phyloP scores from a whole-genome alignment of 208 protist species.

The Strigomonas culicis region DNA sequence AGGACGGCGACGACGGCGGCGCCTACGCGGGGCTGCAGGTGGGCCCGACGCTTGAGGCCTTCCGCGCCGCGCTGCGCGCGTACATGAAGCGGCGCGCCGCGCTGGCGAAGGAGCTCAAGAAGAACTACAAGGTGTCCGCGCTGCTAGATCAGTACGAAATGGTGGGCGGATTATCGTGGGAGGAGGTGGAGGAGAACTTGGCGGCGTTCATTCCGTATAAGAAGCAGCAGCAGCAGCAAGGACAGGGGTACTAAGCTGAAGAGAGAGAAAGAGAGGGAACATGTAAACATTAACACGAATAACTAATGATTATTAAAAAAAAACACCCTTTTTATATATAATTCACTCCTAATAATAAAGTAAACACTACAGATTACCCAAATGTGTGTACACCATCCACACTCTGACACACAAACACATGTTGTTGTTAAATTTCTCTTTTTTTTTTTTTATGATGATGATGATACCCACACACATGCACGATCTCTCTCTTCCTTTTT shows the following conservation, averaged over 20 bases:
- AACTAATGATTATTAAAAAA: not conserved
- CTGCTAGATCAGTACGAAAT: conserved; percentile 18
- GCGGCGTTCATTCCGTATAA: conserved; percentile 74
- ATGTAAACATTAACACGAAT: not conserved
- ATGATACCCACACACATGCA: too few relatives aligned
- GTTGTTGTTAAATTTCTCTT: conserved; percentile 16
- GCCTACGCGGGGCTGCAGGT: conserved; percentile 67
- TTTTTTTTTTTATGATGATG: conserved; percentile 12
- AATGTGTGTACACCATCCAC: too few relatives aligned
- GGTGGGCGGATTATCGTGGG: conserved; percentile 47
- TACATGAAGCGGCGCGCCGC: conserved; percentile 53
- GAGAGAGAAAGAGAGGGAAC: conserved; percentile 1
- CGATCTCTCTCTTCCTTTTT: too few relatives aligned
- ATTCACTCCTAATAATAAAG: conserved; percentile 4
- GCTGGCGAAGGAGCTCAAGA: conserved; percentile 36
- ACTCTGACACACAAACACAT: conserved; percentile 8
- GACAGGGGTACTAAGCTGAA: conserved; percentile 17
- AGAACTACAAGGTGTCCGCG: conserved; percentile 25
- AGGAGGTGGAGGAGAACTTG: conserved; percentile 66
- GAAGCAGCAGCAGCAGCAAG: conserved; percentile 21
- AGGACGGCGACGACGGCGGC: conserved; percentile 47
- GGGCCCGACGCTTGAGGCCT: conserved; percentile 31
- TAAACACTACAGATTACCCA: conserved; percentile 1
- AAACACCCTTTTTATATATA: conserved; percentile 11
- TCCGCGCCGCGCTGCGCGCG: conserved; percentile 29